Conservation (phyloP, 495 filamentous ascomycete species). For the Hypoxylon fuscum region DNA sequence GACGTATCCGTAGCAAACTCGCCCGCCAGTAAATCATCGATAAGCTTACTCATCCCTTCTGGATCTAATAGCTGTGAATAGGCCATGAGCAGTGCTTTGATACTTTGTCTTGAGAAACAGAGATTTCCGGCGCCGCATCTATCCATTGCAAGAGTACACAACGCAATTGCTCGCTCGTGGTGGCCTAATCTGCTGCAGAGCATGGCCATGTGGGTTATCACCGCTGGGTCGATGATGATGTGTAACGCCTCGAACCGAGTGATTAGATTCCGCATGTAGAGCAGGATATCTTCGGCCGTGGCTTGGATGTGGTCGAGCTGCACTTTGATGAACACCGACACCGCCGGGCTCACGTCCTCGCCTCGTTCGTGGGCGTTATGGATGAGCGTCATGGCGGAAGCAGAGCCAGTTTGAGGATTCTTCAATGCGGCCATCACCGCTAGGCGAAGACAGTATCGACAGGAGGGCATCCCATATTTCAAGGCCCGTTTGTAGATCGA, state of each 20-base stretch:
- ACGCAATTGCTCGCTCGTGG: conserved; percentile 45
- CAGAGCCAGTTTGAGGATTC: conserved; percentile 15
- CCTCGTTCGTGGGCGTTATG: conserved; percentile 43
- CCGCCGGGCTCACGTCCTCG: conserved; percentile 43
- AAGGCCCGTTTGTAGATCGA: conserved; percentile 49
- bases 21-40: conserved; percentile 42
- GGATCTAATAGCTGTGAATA: conserved; percentile 49
- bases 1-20: conserved; percentile 40
- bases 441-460: conserved; percentile 44
- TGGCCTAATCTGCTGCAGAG: conserved; percentile 43
- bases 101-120: conserved; percentile 51
- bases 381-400: conserved; percentile 46
- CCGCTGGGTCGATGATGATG: conserved; percentile 38
- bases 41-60: conserved; percentile 43
- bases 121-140: conserved; percentile 31
- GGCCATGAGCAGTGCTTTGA: conserved; percentile 49
- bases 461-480: conserved; percentile 44
- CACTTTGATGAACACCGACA: conserved; percentile 43
- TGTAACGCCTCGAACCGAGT: conserved; percentile 40
- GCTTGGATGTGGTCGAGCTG: conserved; percentile 35
- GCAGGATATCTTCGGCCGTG: conserved; percentile 11
- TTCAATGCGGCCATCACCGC: conserved; percentile 53
- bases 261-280: conserved; percentile 41
- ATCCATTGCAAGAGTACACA: conserved; percentile 48
- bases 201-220: conserved; percentile 52